Percentiles rank a stretch among this genome's conserved stretches.
Conservation (phyloP, 768 basidiomycete genomes). For the Tricholoma terreum region DNA sequence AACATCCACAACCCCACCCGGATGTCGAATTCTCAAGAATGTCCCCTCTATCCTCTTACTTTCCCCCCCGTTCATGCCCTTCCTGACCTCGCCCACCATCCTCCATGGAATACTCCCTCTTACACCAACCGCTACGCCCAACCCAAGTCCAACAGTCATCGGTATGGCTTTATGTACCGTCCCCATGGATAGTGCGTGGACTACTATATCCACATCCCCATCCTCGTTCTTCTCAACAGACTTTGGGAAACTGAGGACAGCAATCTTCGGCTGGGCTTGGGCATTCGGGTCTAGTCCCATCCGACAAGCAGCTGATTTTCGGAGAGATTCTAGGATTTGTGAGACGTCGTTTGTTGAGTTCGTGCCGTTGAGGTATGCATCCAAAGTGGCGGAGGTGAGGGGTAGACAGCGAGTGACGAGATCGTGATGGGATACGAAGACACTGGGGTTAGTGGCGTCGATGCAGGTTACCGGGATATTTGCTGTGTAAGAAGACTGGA, state of each 20-base stretch:
- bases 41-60: no score
- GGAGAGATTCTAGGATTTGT: slow-evolving; percentile 47
- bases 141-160: slow-evolving; percentile 69
- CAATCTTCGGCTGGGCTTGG: slow-evolving; percentile 72
- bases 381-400: no score
- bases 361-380: slow-evolving; percentile 33
- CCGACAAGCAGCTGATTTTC: slow-evolving; percentile 48
- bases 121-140: slow-evolving; percentile 49
- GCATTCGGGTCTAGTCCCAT: slow-evolving; percentile 66
- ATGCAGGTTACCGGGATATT: slow-evolving; percentile 49
- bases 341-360: slow-evolving; percentile 17
- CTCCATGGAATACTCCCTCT: background rate
- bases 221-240: no score
- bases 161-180: slow-evolving; percentile 68
- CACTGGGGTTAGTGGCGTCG: slow-evolving; percentile 74
- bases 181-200: no score
- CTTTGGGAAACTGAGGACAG: slow-evolving; percentile 51
- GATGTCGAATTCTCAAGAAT: no score
- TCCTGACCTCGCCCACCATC: background rate
- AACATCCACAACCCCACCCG: background rate
- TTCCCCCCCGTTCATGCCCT: background rate
- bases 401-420: no score
- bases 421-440: slow-evolving; percentile 53
- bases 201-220: slow-evolving; percentile 49
- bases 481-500: slow-evolving; percentile 12